Evolutionary conservation across 2,329 filamentous ascomycete species (phyloP).

Genomic region (Aurifilum marmelostoma): DNA sequence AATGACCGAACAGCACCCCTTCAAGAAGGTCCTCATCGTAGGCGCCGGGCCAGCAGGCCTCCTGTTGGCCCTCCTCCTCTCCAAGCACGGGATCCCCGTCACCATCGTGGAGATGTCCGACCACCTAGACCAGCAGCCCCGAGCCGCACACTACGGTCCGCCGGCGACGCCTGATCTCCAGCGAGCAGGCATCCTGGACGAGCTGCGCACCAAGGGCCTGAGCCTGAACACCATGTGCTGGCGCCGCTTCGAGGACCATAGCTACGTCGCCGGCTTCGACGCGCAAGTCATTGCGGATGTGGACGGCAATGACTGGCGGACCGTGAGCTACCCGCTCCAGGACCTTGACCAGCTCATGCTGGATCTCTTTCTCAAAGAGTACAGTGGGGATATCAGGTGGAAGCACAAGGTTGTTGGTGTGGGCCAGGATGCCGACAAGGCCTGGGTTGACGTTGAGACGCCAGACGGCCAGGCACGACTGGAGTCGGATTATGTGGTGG

Average conservation of each 20-base stretch:
- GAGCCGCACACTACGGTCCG: conserved; percentile 64
- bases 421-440: conserved; percentile 49
- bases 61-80: conserved; percentile 55
- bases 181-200: conserved; percentile 60
- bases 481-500: conserved; percentile 57
- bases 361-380: conserved; percentile 42
- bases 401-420: conserved; percentile 49
- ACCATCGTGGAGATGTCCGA: conserved; percentile 59
- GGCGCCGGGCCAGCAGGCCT: conserved; percentile 56
- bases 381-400: conserved; percentile 47
- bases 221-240: conserved; percentile 45
- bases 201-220: conserved; percentile 44
- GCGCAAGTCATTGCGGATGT: conserved; percentile 39
- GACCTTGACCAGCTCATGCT: conserved; percentile 49
- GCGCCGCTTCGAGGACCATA: conserved; percentile 42
- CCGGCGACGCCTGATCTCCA: conserved; percentile 60
- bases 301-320: conserved; percentile 45
- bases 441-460: conserved; percentile 50
- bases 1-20: conserved; percentile 27
- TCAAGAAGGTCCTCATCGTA: conserved; percentile 44
- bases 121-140: conserved; percentile 61
- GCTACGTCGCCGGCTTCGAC: conserved; percentile 43
- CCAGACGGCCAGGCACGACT: conserved; percentile 41
- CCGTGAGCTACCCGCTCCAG: conserved; percentile 47
- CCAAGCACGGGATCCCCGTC: conserved; percentile 55